Percentiles rank a stretch among this genome's conserved stretches.
These are phyloP conservation scores for Barnettozyma populi DNA, from an alignment of 805 yeast species.

Conservation along the genomic window DNA sequence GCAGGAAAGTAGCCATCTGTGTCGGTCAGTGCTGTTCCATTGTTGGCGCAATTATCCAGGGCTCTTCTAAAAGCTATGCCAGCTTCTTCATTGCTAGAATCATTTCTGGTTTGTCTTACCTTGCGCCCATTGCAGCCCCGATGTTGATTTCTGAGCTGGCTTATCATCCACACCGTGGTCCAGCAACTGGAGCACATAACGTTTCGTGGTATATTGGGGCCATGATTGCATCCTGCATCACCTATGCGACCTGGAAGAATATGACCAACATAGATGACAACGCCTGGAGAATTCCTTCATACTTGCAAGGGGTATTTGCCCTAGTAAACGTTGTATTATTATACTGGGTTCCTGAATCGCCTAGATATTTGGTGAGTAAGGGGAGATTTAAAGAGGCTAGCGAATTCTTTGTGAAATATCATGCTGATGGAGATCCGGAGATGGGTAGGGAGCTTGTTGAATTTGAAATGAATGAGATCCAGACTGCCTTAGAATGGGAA, in stretches of 20 bases:
- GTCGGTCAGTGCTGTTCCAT: slow-evolving; percentile 15
- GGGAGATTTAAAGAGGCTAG: slow-evolving; percentile 40
- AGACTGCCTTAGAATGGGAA: slow-evolving; percentile 37
- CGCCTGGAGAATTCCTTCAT: slow-evolving; percentile 53
- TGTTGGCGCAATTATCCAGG: slow-evolving; percentile 25
- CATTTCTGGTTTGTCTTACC: slow-evolving; percentile 43
- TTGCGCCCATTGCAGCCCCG: slow-evolving; percentile 43
- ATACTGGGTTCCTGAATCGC: slow-evolving; percentile 44
- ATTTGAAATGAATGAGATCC: slow-evolving; percentile 18
- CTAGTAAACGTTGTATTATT: slow-evolving; percentile 32
- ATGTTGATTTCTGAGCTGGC: slow-evolving; percentile 47
- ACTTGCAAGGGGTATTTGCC: slow-evolving; percentile 45
- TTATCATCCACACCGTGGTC: slow-evolving; percentile 38
- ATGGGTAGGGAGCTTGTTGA: not conserved
- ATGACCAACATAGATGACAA: slow-evolving; percentile 19
- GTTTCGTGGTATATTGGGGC: slow-evolving; percentile 51
- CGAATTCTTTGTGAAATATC: slow-evolving; percentile 21
- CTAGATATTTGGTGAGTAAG: slow-evolving; percentile 38
- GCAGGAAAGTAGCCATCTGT: not conserved
- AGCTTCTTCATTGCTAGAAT: slow-evolving; percentile 31
- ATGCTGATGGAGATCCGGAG: not conserved
- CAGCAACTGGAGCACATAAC: slow-evolving; percentile 42
- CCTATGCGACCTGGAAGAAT: slow-evolving; percentile 39
- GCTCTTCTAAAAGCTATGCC: slow-evolving; percentile 19
- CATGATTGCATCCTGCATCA: slow-evolving; percentile 46